Conservation (phyloP, 2,329 filamentous ascomycete genomes). For the Capronia americana region DNA sequence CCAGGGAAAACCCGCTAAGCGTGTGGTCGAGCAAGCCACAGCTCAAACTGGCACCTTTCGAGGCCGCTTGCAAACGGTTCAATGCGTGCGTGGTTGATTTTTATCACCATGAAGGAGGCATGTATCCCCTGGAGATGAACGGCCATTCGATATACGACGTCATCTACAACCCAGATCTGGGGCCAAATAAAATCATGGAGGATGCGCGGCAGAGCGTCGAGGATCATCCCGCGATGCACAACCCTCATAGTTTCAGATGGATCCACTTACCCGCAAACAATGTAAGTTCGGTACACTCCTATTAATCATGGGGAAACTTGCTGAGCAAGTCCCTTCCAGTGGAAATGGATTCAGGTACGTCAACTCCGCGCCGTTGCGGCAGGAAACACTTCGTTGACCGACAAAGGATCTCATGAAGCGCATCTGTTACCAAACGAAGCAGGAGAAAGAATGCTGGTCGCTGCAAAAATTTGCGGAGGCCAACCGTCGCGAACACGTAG, state of each 20-base stretch:
- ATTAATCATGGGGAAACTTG: neutral
- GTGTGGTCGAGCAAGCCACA: neutral
- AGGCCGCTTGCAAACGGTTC: neutral
- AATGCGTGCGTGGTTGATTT: neutral
- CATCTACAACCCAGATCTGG: neutral
- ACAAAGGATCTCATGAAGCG: slow-evolving; percentile 3
- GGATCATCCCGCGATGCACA: neutral
- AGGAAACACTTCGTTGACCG: neutral
- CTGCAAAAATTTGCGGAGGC: neutral
- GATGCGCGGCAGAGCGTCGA: neutral
- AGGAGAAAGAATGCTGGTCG: neutral
- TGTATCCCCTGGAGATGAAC: neutral
- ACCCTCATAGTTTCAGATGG: neutral
- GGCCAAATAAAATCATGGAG: slow-evolving; percentile 6
- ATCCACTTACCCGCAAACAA: slow-evolving; percentile 2
- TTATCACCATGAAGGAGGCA: neutral
- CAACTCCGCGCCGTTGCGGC: neutral
- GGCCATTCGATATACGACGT: neutral
- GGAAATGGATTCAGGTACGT: slow-evolving; percentile 4
- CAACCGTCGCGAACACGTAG: neutral
- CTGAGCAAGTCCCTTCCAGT: neutral
- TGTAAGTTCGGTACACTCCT: neutral
- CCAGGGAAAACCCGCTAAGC: neutral
- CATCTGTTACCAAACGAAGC: slow-evolving; percentile 2
- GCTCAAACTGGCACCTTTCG: neutral